phyloP scores from a whole-genome alignment of 768 basidiomycete genomes.

The Suillus paluster region DNA sequence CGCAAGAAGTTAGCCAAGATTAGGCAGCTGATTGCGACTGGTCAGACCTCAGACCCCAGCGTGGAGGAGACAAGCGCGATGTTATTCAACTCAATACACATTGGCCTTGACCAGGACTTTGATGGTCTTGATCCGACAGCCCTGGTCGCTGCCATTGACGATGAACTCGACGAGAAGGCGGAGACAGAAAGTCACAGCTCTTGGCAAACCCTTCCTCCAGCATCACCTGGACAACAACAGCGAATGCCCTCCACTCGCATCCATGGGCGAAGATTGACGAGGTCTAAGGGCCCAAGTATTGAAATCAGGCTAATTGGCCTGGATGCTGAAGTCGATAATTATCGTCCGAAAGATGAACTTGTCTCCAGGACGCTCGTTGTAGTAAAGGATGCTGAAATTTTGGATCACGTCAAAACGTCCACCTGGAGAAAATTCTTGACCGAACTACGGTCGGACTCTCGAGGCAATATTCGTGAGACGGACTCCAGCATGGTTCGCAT shows the following conservation, averaged over 20 bases:
- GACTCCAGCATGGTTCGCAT: constrained; percentile 93
- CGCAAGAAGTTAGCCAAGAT: constrained; percentile 86
- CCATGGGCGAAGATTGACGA: constrained; percentile 63
- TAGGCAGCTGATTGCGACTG: constrained; percentile 87
- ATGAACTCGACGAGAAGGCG: constrained; percentile 77
- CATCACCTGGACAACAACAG: constrained; percentile 46
- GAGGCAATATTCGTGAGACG: constrained; percentile 88
- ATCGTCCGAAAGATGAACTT: constrained; percentile 53
- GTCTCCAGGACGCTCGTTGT: constrained; percentile 71
- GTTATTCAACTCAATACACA: constrained; percentile 93
- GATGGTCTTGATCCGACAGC: constrained; percentile 76
- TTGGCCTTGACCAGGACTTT: constrained; percentile 82
- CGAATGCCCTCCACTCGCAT: constrained; percentile 42
- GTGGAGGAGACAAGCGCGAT: constrained; percentile 73
- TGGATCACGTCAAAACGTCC: constrained; percentile 97
- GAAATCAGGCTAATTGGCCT: constrained; percentile 78
- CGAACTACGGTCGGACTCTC: constrained; percentile 78
- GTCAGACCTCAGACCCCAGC: constrained; percentile 82
- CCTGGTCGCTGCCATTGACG: constrained; percentile 90
- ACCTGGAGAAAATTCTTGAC: constrained; percentile 99
- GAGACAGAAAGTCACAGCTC: constrained; percentile 69
- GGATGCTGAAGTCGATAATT: constrained; percentile 69
- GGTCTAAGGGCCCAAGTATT: constrained; percentile 81
- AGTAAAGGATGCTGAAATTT: constrained; percentile 79
- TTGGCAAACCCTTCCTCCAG: constrained; percentile 83